These are phyloP conservation scores for Rhizophagus clarus DNA, from an alignment of 192 early-diverging fungal genomes.

Conservation along the genomic window DNA sequence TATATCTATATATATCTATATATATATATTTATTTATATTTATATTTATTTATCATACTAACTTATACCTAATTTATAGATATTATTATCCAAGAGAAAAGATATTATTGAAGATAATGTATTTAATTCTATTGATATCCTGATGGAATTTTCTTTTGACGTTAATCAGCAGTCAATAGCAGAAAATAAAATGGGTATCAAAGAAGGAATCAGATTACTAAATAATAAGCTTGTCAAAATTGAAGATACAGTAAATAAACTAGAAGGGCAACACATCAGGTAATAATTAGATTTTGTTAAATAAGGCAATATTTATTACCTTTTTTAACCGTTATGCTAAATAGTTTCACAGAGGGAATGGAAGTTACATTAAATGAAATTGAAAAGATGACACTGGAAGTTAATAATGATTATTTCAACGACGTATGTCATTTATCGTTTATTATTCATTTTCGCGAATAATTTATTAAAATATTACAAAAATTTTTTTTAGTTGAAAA, in stretches of 20 bases:
- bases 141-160: background rate
- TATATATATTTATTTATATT: too few species aligned
- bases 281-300: background rate
- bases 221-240: background rate
- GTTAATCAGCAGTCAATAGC: background rate
- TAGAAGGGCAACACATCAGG: background rate
- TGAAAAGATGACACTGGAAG: background rate
- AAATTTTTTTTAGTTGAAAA: constrained; percentile 15
- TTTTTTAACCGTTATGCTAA: background rate
- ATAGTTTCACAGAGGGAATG: constrained; percentile 22
- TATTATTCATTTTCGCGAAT: background rate
- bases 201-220: background rate
- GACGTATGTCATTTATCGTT: background rate
- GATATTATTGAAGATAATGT: background rate
- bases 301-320: background rate
- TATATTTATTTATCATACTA: too few species aligned
- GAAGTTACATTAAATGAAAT: background rate
- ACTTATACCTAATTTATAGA: background rate
- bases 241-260: background rate
- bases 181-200: background rate
- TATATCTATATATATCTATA: too few species aligned
- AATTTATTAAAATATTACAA: background rate
- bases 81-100: background rate
- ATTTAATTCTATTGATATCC: background rate
- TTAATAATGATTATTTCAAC: constrained; percentile 23